phyloP scores from a whole-genome alignment of 108 stramenopile genomes.

The Seminavis robusta region DNA sequence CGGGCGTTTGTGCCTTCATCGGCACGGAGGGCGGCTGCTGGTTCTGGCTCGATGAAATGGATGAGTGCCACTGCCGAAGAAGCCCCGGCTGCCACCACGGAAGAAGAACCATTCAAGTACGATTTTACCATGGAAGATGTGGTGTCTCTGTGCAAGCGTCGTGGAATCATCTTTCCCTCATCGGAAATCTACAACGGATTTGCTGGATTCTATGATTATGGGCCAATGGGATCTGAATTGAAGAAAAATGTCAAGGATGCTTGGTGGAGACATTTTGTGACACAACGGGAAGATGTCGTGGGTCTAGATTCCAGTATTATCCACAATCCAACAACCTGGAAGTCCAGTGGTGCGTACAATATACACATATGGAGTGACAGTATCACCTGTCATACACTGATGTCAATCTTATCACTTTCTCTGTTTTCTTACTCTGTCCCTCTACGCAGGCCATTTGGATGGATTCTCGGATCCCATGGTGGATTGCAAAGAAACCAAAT shows the following conservation, averaged over 20 bases:
- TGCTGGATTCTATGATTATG: constrained; percentile 98
- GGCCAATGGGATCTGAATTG: constrained; percentile 89
- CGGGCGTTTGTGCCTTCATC: neutral
- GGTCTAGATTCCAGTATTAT: constrained; percentile 94
- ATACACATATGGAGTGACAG: neutral
- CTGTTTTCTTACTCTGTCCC: neutral
- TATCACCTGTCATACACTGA: neutral
- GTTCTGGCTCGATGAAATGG: neutral
- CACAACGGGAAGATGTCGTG: constrained; percentile 85
- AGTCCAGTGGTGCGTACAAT: constrained; percentile 69
- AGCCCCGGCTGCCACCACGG: neutral
- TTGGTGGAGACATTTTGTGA: constrained; percentile 95
- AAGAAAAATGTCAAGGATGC: constrained; percentile 87
- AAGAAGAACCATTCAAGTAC: constrained; percentile 24
- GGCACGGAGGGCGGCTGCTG: neutral
- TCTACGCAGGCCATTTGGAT: constrained; percentile 84
- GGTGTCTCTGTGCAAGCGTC: constrained; percentile 90
- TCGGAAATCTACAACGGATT: constrained; percentile 97
- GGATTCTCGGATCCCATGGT: constrained; percentile 98
- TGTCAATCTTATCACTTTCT: neutral
- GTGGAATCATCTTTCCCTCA: constrained; percentile 95
- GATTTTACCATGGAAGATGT: constrained; percentile 80
- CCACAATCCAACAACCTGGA: constrained; percentile 92
- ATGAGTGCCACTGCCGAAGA: constrained; percentile 2
- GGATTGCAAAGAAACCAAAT: constrained; percentile 93